A percentile compares a stretch with the other conserved stretches of the same genome.
phyloP scores from a whole-genome alignment of 441 rosid species.

The Gossypium trilobum region DNA sequence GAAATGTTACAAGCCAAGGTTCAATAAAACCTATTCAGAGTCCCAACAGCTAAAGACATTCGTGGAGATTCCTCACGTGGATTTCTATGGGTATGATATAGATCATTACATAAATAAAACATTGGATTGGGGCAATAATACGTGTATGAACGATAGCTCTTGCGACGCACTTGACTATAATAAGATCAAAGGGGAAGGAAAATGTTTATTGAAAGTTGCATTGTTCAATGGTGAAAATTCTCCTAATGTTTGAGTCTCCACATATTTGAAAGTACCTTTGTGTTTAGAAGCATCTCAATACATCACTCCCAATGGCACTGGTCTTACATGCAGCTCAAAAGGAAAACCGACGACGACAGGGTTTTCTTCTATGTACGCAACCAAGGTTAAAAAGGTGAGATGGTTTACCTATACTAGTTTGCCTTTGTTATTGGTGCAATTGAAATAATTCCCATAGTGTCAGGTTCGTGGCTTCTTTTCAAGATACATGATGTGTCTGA shows the following conservation, averaged over 20 bases:
- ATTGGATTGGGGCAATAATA: conserved; percentile 20
- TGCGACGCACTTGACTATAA: conserved; percentile 33
- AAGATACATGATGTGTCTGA: conserved; percentile 8
- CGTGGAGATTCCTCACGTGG: neutral
- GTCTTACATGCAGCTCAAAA: conserved; percentile 9
- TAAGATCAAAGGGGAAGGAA: conserved; percentile 14
- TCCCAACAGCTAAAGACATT: neutral
- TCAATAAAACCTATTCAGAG: neutral
- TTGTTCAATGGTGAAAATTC: conserved; percentile 30
- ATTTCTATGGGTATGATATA: conserved; percentile 16
- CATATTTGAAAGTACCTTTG: conserved; percentile 16
- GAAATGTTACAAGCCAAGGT: conserved; percentile 16
- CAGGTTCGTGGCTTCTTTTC: conserved; percentile 28
- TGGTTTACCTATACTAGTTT: conserved; percentile 22
- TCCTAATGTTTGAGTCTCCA: neutral
- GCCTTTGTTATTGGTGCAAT: conserved; percentile 23
- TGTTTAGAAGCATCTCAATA: neutral
- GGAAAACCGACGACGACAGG: neutral
- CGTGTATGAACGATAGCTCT: conserved; percentile 26
- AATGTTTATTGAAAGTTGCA: conserved; percentile 17
- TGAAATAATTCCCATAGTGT: conserved; percentile 25
- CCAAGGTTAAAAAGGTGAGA: conserved; percentile 17
- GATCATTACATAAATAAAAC: neutral
- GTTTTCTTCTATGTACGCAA: conserved; percentile 24
- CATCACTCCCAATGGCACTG: neutral